Evolutionary conservation across 2,329 filamentous ascomycete species (phyloP).

Genomic region (Fusarium continuum): DNA sequence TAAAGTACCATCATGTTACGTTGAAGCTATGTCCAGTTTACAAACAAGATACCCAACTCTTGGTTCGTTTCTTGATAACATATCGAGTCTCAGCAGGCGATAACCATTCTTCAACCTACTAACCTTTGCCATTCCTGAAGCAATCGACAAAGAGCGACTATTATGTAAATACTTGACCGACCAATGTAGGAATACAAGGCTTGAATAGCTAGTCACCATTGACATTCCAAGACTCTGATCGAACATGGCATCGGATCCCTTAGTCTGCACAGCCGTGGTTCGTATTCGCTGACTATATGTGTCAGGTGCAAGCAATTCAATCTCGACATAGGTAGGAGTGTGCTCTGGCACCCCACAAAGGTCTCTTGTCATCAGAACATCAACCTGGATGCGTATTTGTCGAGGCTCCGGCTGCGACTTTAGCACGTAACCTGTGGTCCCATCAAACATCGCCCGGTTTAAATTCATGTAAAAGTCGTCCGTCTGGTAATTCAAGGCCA

Average conservation of each 20-base stretch:
- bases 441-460: conserved; percentile 15
- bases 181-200: conserved; percentile 9
- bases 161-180: neutral
- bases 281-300: neutral
- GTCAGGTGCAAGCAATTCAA: conserved; percentile 9
- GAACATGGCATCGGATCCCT: neutral
- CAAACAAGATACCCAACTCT: neutral
- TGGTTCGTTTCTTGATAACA: accelerated
- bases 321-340: neutral
- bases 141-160: accelerated
- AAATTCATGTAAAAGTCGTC: conserved; percentile 1
- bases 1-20: too few species aligned
- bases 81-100: neutral
- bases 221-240: neutral
- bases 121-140: neutral
- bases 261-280: neutral
- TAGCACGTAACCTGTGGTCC: conserved; percentile 6
- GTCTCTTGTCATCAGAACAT: neutral
- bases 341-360: neutral
- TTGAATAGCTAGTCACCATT: neutral
- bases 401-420: neutral
- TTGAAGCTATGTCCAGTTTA: too few species aligned
- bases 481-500: conserved; percentile 25
- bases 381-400: neutral
- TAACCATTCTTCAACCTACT: conserved; percentile 7